phyloP scores from a whole-genome alignment of 768 basidiomycete genomes.

The Trametes gibbosa region DNA sequence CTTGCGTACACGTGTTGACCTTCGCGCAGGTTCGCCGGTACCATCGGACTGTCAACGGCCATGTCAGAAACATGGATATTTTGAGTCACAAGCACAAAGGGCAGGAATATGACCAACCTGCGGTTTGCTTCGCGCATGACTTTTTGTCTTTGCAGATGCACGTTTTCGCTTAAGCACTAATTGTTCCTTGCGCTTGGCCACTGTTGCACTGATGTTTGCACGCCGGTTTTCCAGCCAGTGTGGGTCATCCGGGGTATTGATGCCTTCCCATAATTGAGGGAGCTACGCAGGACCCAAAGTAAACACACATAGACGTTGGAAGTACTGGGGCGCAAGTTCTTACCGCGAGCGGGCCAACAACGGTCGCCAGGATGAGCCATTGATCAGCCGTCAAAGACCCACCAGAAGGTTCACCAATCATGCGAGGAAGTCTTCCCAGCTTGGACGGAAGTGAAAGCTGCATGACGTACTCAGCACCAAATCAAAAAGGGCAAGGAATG shows the following conservation, averaged over 20 bases:
- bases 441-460: slow-evolving; percentile 29
- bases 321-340: neutral
- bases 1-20: neutral
- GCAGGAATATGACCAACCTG: too few species aligned
- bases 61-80: neutral
- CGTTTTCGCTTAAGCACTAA: neutral
- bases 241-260: neutral
- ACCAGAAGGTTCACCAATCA: slow-evolving; percentile 11
- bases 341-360: slow-evolving; percentile 32
- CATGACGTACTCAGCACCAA: neutral
- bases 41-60: too few species aligned
- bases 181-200: neutral
- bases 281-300: neutral
- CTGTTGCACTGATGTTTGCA: neutral
- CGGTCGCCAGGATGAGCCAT: slow-evolving; percentile 29
- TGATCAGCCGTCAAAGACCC: slow-evolving; percentile 15
- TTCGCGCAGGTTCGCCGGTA: neutral
- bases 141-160: neutral
- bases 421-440: slow-evolving; percentile 13
- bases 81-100: too few species aligned
- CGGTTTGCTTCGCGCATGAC: neutral
- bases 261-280: neutral
- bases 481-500: neutral
- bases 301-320: too few species aligned
- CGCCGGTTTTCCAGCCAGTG: neutral